Base-by-base conservation (phyloP, 257 asterid species). In the Anisodus acutangulus region DNA sequence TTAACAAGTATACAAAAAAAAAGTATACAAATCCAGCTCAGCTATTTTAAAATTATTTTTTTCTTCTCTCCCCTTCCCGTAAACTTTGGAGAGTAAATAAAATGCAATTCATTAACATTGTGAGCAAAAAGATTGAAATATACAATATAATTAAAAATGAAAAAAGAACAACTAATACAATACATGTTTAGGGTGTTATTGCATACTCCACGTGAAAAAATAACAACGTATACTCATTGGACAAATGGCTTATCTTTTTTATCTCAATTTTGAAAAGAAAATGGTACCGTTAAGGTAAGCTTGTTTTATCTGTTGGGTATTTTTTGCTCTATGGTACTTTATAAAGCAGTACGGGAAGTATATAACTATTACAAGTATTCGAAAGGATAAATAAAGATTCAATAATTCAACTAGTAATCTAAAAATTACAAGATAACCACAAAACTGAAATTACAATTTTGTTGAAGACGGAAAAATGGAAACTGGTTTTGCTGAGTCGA, bases 301-400 rank as follows among this genome's bases (percentile, higher is more conserved):
- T 49, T 49, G 55, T 35, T 37, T 67, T 67, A 67, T 67, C 74
- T n/a, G n/a, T n/a, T n/a, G n/a, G n/a, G n/a, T n/a, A n/a, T n/a
- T n/a, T n/a, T n/a, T n/a, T n/a, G n/a, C n/a, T n/a, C n/a, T n/a
- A n/a, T n/a, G n/a, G n/a, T n/a, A n/a, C n/a, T n/a, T n/a, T n/a
- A n/a, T n/a, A n/a, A n/a, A n/a, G n/a, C n/a, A n/a, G n/a, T n/a
- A n/a, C n/a, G n/a, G n/a, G n/a, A n/a, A n/a, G n/a, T n/a, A n/a
- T n/a, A n/a, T n/a, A n/a, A n/a, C n/a, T n/a, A n/a, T n/a, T n/a
- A n/a, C n/a, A n/a, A n/a, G n/a, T n/a, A n/a, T n/a, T n/a, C n/a
- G n/a, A n/a, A n/a, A n/a, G n/a, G n/a, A n/a, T n/a, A n/a, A n/a
- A n/a, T n/a, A n/a, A n/a, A n/a, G n/a, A n/a, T n/a, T n/a, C n/a